phyloP scores from a whole-genome alignment of 306 rosid species.

The Cyamopsis tetragonoloba region DNA sequence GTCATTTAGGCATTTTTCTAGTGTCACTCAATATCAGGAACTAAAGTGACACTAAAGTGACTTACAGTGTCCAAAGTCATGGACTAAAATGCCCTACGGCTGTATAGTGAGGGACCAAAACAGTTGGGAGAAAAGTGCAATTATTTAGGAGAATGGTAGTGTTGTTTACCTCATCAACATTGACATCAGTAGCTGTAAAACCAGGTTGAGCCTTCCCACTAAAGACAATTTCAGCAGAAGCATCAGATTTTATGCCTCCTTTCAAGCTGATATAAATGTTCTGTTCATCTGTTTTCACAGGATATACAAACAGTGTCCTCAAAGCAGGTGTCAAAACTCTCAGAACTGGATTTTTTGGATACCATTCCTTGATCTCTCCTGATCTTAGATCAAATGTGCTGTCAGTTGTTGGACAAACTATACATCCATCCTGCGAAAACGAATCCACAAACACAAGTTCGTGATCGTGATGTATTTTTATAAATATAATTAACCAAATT shows the following conservation, averaged over 20 bases:
- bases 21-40: too few relatives aligned
- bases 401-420: slow-evolving; percentile 93
- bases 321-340: slow-evolving; percentile 78
- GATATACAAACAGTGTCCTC: slow-evolving; percentile 62
- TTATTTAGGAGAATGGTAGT: background rate
- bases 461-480: too few relatives aligned
- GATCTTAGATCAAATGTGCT: slow-evolving; percentile 83
- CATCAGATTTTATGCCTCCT: slow-evolving; percentile 40
- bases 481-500: too few relatives aligned
- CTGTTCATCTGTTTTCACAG: slow-evolving; percentile 73
- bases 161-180: slow-evolving; percentile 76
- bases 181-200: slow-evolving; percentile 70
- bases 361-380: slow-evolving; percentile 82
- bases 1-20: too few relatives aligned
- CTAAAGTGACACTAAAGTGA: too few relatives aligned
- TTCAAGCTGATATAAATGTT: slow-evolving; percentile 73
- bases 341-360: slow-evolving; percentile 90
- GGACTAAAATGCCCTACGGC: too few relatives aligned
- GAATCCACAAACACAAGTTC: too few relatives aligned
- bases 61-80: too few relatives aligned
- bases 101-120: too few relatives aligned
- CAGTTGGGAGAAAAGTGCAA: too few relatives aligned
- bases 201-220: slow-evolving; percentile 97
- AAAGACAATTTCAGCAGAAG: slow-evolving; percentile 76
- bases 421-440: slow-evolving; percentile 77